Evolutionary conservation across 1,284 basidiomycete genomes (phyloP).

Genomic region (Rhodotorula sp.): DNA sequence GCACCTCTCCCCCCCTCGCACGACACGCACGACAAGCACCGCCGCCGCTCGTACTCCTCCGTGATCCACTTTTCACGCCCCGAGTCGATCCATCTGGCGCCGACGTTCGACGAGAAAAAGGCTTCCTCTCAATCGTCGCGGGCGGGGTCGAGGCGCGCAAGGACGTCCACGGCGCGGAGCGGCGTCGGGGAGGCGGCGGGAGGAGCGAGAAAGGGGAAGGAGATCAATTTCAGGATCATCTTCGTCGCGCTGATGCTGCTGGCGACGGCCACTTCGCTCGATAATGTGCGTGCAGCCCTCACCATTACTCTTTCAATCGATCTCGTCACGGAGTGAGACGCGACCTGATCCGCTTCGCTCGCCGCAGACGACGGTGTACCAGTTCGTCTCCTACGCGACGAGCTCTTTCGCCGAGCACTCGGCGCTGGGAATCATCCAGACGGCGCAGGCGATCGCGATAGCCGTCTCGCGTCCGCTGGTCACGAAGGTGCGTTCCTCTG

Average conservation of each 20-base stretch:
- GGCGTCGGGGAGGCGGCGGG: not conserved
- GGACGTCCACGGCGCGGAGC: not conserved
- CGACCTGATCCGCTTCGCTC: not conserved
- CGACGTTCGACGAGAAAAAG: not conserved
- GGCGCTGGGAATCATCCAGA: constrained; percentile 1
- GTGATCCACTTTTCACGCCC: not conserved
- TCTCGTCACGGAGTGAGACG: no score
- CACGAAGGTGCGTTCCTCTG: not conserved
- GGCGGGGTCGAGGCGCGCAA: not conserved
- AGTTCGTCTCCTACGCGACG: constrained; percentile 8
- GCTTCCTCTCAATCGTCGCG: not conserved
- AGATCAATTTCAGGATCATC: not conserved
- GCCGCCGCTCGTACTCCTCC: not conserved
- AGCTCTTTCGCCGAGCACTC: not conserved
- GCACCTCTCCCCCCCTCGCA: not conserved
- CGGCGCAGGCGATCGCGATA: not conserved
- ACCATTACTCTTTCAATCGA: no score
- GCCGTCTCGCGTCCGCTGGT: not conserved
- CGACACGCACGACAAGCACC: no score
- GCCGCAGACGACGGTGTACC: constrained; percentile 1
- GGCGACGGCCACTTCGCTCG: not conserved
- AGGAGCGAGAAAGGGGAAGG: not conserved
- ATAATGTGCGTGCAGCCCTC: not conserved
- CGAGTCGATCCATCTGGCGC: not conserved
- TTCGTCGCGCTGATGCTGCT: not conserved